Conservation (phyloP, 352 stramenopile genomes). For the Peronosclerospora sorghi region DNA sequence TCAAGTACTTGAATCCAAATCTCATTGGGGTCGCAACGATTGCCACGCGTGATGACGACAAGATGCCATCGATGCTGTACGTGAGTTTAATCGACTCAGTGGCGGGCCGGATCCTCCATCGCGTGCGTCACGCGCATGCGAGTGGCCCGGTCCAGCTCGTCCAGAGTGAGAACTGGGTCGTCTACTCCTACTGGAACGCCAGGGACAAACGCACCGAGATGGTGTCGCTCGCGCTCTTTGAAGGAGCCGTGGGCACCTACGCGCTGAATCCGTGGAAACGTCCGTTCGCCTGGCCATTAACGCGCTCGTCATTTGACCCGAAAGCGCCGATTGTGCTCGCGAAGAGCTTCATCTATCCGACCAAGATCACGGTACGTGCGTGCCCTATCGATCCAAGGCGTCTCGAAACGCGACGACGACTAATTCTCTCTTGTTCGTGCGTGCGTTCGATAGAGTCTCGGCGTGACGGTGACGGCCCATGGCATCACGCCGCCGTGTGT, state of each 20-base stretch:
- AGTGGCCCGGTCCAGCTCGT: constrained; percentile 51
- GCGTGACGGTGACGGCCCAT: constrained; percentile 86
- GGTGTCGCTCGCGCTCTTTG: constrained; percentile 86
- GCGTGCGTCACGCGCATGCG: constrained; percentile 79
- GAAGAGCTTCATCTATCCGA: constrained; percentile 91
- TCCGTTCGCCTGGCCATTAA: constrained; percentile 79
- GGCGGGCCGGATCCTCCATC: constrained; percentile 88
- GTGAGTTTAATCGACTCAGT: constrained; percentile 92
- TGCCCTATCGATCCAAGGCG: too few relatives aligned
- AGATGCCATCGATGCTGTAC: constrained; percentile 50
- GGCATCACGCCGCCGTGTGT: constrained; percentile 93
- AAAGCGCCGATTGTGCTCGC: constrained; percentile 87
- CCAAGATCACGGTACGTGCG: constrained; percentile 59
- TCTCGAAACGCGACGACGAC: too few relatives aligned
- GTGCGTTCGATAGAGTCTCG: constrained; percentile 46
- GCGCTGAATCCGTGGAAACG: constrained; percentile 91
- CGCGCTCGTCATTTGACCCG: constrained; percentile 89
- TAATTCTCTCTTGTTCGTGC: neutral
- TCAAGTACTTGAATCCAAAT: constrained; percentile 98
- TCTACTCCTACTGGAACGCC: constrained; percentile 94
- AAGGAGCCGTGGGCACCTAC: constrained; percentile 93
- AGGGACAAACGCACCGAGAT: constrained; percentile 80
- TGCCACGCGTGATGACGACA: constrained; percentile 23
- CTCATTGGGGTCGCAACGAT: constrained; percentile 88
- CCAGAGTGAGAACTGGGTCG: constrained; percentile 93